Evolutionary conservation across 371 early-diverging fungal genomes (phyloP).

Genomic region (Rhizopus stolonifer): DNA sequence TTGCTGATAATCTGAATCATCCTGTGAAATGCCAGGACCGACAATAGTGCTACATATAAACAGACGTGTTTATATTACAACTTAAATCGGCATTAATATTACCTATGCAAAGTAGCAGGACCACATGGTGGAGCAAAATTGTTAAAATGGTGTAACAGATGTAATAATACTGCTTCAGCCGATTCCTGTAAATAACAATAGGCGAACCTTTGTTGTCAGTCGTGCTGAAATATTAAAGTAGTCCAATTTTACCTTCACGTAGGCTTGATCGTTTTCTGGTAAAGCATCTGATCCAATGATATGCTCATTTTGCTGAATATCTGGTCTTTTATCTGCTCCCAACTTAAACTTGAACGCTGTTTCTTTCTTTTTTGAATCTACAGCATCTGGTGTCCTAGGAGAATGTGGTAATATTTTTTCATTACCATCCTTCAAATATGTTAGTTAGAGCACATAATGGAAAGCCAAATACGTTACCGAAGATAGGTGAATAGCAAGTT

Average conservation of each 20-base stretch:
- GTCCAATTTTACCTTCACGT: conserved; percentile 35
- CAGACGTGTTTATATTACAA: background rate
- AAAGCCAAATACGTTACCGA: conserved; percentile 17
- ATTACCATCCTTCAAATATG: conserved; percentile 3
- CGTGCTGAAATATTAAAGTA: background rate
- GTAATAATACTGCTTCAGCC: conserved; percentile 51
- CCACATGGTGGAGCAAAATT: conserved; percentile 57
- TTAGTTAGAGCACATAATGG: background rate
- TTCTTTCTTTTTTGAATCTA: conserved; percentile 33
- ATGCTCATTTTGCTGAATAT: conserved; percentile 26
- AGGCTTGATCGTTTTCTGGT: conserved; percentile 39
- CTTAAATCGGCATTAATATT: conserved; percentile 1
- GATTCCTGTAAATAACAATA: conserved; percentile 37
- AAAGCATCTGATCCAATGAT: conserved; percentile 21
- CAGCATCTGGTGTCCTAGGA: background rate
- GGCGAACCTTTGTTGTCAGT: background rate
- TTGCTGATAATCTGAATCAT: conserved; percentile 40
- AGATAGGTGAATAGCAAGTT: conserved; percentile 52
- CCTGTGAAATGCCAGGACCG: conserved; percentile 46
- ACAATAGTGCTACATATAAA: conserved; percentile 34
- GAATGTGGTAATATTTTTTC: conserved; percentile 16
- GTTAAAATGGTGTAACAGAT: conserved; percentile 56
- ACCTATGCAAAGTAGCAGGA: conserved; percentile 46
- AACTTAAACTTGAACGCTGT: conserved; percentile 45
- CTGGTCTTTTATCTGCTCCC: conserved; percentile 38